These are phyloP conservation scores for Talaromyces sp. DNA, from an alignment of 2,329 filamentous ascomycete genomes.

Conservation along the genomic window DNA sequence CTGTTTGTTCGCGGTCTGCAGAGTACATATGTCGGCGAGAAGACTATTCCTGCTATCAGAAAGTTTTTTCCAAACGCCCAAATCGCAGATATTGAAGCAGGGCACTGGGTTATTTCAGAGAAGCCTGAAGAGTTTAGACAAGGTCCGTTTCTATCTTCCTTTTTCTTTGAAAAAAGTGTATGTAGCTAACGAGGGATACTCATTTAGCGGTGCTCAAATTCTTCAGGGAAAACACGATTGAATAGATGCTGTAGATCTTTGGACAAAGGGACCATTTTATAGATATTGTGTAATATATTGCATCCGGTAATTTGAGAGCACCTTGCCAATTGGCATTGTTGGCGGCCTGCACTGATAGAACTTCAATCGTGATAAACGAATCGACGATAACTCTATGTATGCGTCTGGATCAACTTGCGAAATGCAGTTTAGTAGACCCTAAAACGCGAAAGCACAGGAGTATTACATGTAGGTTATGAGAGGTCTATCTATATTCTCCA, in stretches of 20 bases:
- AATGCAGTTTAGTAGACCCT: background rate
- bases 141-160: conserved; percentile 20
- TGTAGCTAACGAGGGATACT: conserved; percentile 13
- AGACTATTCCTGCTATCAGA: conserved; percentile 36
- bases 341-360: background rate
- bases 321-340: background rate
- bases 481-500: background rate
- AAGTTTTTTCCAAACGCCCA: conserved; percentile 39
- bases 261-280: background rate
- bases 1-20: conserved; percentile 61
- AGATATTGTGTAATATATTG: background rate
- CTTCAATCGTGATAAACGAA: background rate
- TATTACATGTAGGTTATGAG: no score
- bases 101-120: conserved; percentile 44
- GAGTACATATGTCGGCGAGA: conserved; percentile 37
- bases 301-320: background rate
- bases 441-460: no score
- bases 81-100: conserved; percentile 37
- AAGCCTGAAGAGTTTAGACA: conserved; percentile 39
- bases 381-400: background rate
- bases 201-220: conserved; percentile 31
- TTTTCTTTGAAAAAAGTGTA: background rate
- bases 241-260: background rate
- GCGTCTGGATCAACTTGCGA: background rate
- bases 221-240: conserved; percentile 20